Evolutionary conservation across 2,329 filamentous ascomycete genomes (phyloP).

Genomic region (Phialophora tarda): DNA sequence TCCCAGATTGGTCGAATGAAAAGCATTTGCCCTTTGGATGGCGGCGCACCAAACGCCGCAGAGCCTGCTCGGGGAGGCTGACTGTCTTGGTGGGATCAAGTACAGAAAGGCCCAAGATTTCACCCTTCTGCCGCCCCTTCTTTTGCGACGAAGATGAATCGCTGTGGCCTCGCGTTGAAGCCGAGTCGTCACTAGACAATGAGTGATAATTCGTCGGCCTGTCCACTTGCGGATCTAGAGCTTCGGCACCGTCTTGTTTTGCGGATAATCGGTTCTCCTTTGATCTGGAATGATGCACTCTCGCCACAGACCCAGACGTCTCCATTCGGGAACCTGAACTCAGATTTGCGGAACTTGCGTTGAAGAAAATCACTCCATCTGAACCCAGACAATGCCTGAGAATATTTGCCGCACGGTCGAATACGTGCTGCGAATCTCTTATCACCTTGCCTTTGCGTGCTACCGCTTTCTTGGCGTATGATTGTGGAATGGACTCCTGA

Average conservation of each 20-base stretch:
- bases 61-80: slow-evolving; percentile 48
- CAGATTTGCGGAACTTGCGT: slow-evolving; percentile 35
- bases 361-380: slow-evolving; percentile 48
- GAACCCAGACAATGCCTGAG: slow-evolving; percentile 52
- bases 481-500: background rate
- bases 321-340: slow-evolving; percentile 30
- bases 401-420: slow-evolving; percentile 54
- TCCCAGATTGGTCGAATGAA: slow-evolving; percentile 83
- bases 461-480: background rate
- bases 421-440: slow-evolving; percentile 41
- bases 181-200: slow-evolving; percentile 15
- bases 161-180: slow-evolving; percentile 17
- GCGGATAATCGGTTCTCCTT: background rate
- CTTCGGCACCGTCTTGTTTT: background rate
- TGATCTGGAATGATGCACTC: slow-evolving; percentile 24
- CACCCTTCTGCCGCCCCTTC: slow-evolving; percentile 41
- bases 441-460: slow-evolving; percentile 17
- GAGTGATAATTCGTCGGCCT: background rate
- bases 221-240: background rate
- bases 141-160: slow-evolving; percentile 17
- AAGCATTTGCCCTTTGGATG: slow-evolving; percentile 60
- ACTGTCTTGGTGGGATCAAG: slow-evolving; percentile 23
- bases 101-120: slow-evolving; percentile 24
- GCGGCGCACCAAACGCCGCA: slow-evolving; percentile 51
- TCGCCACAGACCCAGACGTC: slow-evolving; percentile 12